Evolutionary conservation across 139 green algal species (phyloP).

Genomic region (Chlorella vulgaris): DNA sequence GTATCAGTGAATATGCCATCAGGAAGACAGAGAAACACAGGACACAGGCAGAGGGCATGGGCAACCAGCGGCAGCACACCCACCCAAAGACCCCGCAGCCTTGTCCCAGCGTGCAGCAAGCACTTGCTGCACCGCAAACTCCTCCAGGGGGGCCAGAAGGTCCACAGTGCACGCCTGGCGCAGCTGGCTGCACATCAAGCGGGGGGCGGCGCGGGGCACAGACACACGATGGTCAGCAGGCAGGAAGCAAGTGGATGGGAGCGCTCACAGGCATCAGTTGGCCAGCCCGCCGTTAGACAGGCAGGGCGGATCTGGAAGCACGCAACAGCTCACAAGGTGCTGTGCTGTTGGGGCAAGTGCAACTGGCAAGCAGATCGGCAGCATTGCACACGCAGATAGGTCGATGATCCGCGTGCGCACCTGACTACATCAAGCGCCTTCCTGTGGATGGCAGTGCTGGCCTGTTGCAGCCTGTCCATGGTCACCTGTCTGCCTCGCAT

Average conservation of each 20-base stretch:
- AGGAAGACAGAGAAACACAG: background rate
- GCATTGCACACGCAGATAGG: background rate
- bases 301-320: no score
- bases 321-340: no score
- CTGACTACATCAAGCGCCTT: background rate
- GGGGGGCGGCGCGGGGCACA: no score
- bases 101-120: background rate
- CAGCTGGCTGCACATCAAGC: background rate
- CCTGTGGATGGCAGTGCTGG: background rate
- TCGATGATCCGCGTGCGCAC: background rate
- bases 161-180: background rate
- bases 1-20: no score
- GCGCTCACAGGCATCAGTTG: no score
- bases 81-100: background rate
- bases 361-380: background rate
- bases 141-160: background rate
- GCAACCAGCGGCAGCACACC: background rate
- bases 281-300: no score
- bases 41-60: background rate
- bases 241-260: no score
- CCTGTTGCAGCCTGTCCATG: background rate
- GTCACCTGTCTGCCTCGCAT: no score
- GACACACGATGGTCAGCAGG: no score
- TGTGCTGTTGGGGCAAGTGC: background rate
- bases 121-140: constrained; percentile 11